Conservation (phyloP, 148 eudicot species). For the Rheum nobile region DNA sequence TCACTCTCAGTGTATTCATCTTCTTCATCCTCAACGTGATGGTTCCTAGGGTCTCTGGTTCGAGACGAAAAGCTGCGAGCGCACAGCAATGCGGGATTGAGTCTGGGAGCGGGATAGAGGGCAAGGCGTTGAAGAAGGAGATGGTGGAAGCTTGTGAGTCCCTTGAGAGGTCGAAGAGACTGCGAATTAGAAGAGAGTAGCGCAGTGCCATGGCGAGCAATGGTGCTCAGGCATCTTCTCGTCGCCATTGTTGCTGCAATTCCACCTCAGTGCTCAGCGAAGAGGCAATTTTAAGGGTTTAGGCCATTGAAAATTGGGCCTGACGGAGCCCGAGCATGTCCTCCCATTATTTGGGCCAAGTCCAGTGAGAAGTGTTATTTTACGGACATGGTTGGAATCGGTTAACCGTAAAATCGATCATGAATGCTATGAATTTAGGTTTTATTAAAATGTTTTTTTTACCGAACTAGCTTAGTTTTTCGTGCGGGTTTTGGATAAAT, state of each 20-base stretch:
- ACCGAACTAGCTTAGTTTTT: too few relatives aligned
- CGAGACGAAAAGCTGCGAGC: conserved; percentile 16
- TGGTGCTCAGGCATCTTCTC: conserved; percentile 16
- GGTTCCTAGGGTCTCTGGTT: conserved; percentile 11
- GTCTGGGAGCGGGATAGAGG: conserved; percentile 5
- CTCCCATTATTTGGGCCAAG: neutral
- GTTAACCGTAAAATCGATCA: too few relatives aligned
- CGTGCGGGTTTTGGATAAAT: too few relatives aligned
- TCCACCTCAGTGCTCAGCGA: neutral
- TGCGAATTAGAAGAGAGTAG: conserved; percentile 13
- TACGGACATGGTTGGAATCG: too few relatives aligned
- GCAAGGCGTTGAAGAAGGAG: conserved; percentile 10
- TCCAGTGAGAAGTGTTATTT: neutral
- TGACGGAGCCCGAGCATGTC: too few relatives aligned
- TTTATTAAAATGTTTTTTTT: too few relatives aligned
- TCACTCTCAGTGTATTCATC: conserved; percentile 13
- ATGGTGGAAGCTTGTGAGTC: conserved; percentile 8
- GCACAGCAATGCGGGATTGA: conserved; percentile 3
- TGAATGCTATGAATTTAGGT: too few relatives aligned
- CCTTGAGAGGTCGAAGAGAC: conserved; percentile 17
- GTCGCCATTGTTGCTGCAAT: conserved; percentile 27
- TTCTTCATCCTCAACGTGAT: neutral
- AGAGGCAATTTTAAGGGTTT: neutral
- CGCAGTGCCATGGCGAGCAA: conserved; percentile 19
- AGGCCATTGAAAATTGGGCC: conserved; percentile 1